Conservation (phyloP, 2,329 filamentous ascomycete genomes). For the Endocalyx cinctus region DNA sequence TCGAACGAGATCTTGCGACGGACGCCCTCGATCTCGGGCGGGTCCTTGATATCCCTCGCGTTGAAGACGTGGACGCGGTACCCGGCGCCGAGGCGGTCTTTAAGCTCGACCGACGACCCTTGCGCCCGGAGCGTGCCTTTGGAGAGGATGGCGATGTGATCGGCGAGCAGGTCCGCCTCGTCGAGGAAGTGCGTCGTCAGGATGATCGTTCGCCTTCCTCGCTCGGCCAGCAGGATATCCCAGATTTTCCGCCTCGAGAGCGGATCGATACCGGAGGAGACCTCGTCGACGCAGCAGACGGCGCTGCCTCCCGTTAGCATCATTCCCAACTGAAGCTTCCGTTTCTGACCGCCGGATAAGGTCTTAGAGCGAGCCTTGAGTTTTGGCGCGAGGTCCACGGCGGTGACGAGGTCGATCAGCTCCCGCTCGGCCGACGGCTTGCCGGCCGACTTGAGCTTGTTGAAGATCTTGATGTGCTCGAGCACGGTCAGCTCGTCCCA, state of each 20-base stretch:
- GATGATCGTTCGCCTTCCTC: conserved; percentile 76
- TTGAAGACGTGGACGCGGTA: conserved; percentile 76
- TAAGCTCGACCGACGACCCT: conserved; percentile 81
- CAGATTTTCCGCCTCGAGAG: conserved; percentile 84
- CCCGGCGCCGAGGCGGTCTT: conserved; percentile 74
- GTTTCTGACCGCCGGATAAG: conserved; percentile 84
- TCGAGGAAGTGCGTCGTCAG: conserved; percentile 92
- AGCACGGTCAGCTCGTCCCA: conserved; percentile 85
- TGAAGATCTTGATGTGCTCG: conserved; percentile 82
- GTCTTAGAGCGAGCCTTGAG: conserved; percentile 67
- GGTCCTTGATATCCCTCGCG: conserved; percentile 41
- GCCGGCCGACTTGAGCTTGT: conserved; percentile 66
- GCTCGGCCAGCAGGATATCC: conserved; percentile 85
- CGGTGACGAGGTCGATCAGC: conserved; percentile 58
- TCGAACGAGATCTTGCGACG: conserved; percentile 60
- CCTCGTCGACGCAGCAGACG: conserved; percentile 88
- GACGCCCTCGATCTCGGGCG: conserved; percentile 51
- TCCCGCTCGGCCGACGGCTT: conserved; percentile 52
- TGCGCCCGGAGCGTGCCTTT: conserved; percentile 77
- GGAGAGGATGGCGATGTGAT: conserved; percentile 83
- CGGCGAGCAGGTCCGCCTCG: conserved; percentile 83
- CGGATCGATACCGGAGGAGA: conserved; percentile 83
- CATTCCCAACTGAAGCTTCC: conserved; percentile 88
- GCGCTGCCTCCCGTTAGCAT: conserved; percentile 89
- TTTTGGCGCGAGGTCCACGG: conserved; percentile 74